Conservation (phyloP, 192 early-diverging fungal genomes). For the Jimgerdemannia lactiflua region DNA sequence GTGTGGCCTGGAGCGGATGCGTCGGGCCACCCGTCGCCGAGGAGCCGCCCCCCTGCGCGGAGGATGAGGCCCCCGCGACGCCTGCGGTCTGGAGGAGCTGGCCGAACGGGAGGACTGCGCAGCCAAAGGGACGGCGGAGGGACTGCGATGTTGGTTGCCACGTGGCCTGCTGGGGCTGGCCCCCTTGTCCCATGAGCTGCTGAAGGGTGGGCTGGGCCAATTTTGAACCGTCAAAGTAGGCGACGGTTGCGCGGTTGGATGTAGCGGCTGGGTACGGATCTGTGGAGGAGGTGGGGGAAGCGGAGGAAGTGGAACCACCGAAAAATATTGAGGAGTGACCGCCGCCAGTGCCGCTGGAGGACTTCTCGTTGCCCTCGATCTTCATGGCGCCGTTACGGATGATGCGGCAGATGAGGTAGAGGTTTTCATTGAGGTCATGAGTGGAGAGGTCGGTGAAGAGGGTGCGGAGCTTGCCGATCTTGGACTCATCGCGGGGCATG, state of each 20-base stretch:
- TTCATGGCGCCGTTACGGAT: conserved; percentile 64
- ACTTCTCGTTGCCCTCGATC: conserved; percentile 45
- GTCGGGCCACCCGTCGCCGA: not conserved
- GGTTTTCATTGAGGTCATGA: conserved; percentile 44
- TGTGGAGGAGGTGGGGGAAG: no score
- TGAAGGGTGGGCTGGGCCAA: conserved; percentile 6
- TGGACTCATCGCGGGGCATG: conserved; percentile 41
- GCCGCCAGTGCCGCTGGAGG: conserved; percentile 16
- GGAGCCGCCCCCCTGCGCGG: no score
- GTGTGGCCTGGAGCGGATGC: not conserved
- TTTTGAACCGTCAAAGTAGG: conserved; percentile 9
- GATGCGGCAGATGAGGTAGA: conserved; percentile 63
- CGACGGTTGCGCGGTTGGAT: not conserved
- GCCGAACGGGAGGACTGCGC: conserved; percentile 51
- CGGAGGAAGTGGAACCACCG: not conserved
- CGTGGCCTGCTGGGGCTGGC: not conserved
- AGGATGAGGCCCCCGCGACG: conserved; percentile 8
- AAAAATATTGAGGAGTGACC: conserved; percentile 23
- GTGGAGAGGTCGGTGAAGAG: conserved; percentile 57
- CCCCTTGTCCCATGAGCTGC: conserved; percentile 4
- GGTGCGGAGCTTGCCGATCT: conserved; percentile 44
- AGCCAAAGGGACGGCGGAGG: conserved; percentile 50
- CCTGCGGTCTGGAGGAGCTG: conserved; percentile 35
- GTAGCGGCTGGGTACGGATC: no score
- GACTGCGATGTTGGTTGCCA: not conserved